A percentile compares a stretch with the other conserved stretches of the same genome.
Conservation (phyloP, 1,284 basidiomycete species). For the Trametes polyzona region DNA sequence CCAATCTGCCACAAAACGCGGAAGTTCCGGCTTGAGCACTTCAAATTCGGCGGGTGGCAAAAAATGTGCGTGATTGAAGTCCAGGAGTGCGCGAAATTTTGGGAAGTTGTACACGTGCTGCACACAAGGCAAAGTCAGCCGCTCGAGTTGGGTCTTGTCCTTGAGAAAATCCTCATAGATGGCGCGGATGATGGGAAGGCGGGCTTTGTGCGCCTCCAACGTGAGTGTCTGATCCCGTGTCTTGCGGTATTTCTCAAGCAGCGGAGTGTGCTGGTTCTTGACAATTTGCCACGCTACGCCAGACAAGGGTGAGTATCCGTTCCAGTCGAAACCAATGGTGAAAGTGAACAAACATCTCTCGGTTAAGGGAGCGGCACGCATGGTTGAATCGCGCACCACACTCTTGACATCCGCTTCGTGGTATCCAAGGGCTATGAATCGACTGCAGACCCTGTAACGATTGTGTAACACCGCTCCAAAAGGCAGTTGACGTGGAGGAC, state of each 20-base stretch:
- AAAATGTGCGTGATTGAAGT: not conserved
- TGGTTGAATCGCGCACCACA: not conserved
- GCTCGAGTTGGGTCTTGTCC: not conserved
- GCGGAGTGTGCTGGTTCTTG: not conserved
- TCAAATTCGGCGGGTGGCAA: not conserved
- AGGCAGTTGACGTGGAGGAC: no score
- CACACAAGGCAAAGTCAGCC: not conserved
- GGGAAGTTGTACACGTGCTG: not conserved
- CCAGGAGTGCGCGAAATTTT: not conserved
- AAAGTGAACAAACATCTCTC: not conserved
- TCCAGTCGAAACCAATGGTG: no score
- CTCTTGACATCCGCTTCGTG: not conserved
- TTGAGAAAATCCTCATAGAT: not conserved
- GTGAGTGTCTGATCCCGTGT: not conserved
- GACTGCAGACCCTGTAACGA: not conserved
- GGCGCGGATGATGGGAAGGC: not conserved
- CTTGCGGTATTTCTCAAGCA: not conserved
- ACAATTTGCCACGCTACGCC: not conserved
- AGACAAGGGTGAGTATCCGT: not conserved
- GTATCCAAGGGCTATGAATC: not conserved
- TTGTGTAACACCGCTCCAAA: no score
- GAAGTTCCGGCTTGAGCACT: not conserved
- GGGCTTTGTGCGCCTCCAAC: not conserved
- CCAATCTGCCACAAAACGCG: not conserved
- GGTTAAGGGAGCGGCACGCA: not conserved